Percentiles rank a stretch among this genome's conserved stretches.
These are phyloP conservation scores for Lippia alba DNA, from an alignment of 305 asterid genomes.

Conservation along the genomic window DNA sequence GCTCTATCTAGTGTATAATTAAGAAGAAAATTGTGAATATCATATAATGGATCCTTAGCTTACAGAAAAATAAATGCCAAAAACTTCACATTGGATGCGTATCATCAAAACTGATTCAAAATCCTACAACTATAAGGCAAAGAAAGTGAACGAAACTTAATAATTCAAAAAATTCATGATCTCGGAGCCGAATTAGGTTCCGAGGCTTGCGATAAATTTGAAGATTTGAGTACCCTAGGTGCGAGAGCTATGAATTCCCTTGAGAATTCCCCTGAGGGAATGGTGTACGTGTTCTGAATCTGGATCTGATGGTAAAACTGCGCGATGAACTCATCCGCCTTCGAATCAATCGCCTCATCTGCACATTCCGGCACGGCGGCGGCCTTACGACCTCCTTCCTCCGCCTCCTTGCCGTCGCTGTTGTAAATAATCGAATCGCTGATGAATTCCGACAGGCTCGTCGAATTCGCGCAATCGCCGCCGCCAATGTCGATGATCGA, in stretches of 20 bases:
- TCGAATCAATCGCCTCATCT: slow-evolving; percentile 78
- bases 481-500: neutral
- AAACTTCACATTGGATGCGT: too few relatives aligned
- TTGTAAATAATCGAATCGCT: too few relatives aligned
- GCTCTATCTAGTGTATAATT: too few relatives aligned
- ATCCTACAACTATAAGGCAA: too few relatives aligned
- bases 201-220: neutral
- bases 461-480: neutral
- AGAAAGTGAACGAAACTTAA: neutral
- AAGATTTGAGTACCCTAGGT: too few relatives aligned
- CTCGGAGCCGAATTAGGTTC: neutral
- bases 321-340: slow-evolving; percentile 82
- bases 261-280: neutral
- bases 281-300: slow-evolving; percentile 39
- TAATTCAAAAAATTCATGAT: neutral
- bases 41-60: too few relatives aligned
- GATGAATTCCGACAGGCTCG: neutral
- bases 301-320: slow-evolving; percentile 66
- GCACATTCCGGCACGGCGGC: neutral
- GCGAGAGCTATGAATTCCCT: neutral
- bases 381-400: neutral
- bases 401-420: neutral
- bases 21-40: too few relatives aligned
- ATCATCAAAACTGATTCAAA: too few relatives aligned
- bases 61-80: too few relatives aligned